Base-by-base conservation (phyloP, 169 alveolate genomes). In the Eimeria praecox region DNA sequence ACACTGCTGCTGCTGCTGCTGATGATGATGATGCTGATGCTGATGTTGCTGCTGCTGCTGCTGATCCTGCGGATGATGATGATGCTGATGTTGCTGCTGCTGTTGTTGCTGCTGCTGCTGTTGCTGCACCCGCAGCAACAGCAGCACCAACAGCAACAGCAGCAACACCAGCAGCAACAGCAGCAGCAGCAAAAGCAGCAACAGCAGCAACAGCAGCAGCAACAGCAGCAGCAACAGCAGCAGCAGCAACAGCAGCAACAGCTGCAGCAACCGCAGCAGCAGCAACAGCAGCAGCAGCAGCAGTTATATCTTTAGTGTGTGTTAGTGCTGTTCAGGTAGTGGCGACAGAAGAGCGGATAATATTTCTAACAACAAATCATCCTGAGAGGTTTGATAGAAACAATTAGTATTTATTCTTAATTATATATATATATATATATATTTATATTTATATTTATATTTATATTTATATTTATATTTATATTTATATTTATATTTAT, bases 311-410 rank as follows among this genome's bases (percentile, higher is more conserved):
- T 14, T 30, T 30, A 40, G 87, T 9, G 8, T 22, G 35, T 77
- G 62, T 62, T 18, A 71, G n/a, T 33, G 54, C 10, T 8, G 9
- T 42, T 14, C 90, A 94, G 96, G 94, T 94, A 24, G 98, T 97
- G 64, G 98, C 98, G 10, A 97, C 98, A 38, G 98, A 98, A 77
- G 98, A 98, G 89, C 71, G 98, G 46, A 96, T 98, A 27, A 96
- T 97, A 44, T 97, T 98, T 80, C 97, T 97, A 98, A 97, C 98
- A 2, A 97, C 98, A 46, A 97, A 97, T 78, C 97, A 97, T 71
- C 97, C 97, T 35, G 97, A 97, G 75, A 40, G 96, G 96, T 92
- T 49, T 22, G 94, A 40, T 6, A n/a, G n/a, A n/a, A 3, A 0
- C 1, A 59, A 18, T 49, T 18, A 40, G 35, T 54, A 38, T 30